phyloP scores from a whole-genome alignment of 305 asterid species.

The Ilex paraguariensis region DNA sequence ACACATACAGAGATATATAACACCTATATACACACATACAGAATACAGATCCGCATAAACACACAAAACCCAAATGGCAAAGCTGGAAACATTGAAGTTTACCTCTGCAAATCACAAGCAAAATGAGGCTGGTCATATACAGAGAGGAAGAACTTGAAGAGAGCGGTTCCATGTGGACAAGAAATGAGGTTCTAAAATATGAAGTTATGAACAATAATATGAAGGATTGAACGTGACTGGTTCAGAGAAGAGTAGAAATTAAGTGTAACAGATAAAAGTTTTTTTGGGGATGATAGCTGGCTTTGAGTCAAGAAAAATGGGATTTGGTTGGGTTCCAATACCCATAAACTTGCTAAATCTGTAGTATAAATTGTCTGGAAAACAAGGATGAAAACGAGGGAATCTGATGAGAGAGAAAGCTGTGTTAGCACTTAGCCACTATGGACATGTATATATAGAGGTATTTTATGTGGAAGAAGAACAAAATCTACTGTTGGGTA shows the following conservation, averaged over 20 bases:
- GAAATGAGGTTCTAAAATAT: slow-evolving; percentile 2
- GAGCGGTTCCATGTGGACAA: slow-evolving; percentile 21
- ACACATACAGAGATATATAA: no score
- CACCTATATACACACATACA: no score
- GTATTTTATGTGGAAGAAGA: no score
- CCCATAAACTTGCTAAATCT: neutral
- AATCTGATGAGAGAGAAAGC: no score
- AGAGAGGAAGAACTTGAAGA: slow-evolving; percentile 5
- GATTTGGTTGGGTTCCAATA: neutral
- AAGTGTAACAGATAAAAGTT: slow-evolving; percentile 8
- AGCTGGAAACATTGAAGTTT: neutral
- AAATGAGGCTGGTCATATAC: slow-evolving; percentile 15
- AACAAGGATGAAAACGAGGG: neutral
- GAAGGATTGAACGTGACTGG: neutral
- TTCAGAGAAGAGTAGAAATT: slow-evolving; percentile 1
- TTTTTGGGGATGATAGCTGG: slow-evolving; percentile 10
- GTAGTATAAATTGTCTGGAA: no score
- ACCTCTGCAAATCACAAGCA: slow-evolving; percentile 31
- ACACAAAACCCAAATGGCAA: no score
- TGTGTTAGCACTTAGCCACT: no score
- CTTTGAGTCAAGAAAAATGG: slow-evolving; percentile 9
- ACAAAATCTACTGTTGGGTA: no score
- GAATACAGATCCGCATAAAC: no score
- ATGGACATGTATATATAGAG: no score
- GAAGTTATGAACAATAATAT: neutral